Evolutionary conservation across 2,329 filamentous ascomycete species (phyloP), one percentile per base, ranked within the genome.

Genomic region (Rhynchosporium graminicola): DNA sequence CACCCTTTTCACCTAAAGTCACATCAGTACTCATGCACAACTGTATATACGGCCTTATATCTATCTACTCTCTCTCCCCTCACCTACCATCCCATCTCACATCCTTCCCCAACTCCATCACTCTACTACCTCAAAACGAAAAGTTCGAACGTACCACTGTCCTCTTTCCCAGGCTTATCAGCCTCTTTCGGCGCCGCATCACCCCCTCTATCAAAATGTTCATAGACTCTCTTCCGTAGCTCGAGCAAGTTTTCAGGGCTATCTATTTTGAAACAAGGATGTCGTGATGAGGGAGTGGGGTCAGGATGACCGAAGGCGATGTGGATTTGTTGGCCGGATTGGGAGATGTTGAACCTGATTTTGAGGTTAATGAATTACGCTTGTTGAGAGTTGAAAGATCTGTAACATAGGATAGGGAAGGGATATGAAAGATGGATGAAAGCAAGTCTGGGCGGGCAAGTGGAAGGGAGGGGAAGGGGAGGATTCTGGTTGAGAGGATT

Each of bases 221-320:
- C 78, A 75, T 78, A 85, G 15, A 87, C 77, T 54, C 74, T 75
- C 63, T 74, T 68, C 67, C 81, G 78, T 65, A 87, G 69, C 62
- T 72, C 68, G 10, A 77, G 66, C 52, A 88, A 72, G n/a, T 77
- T 77, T 33, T 83, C 80, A 1, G 69, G 72, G 12, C 76, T 79
- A 1, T 73, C 77, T 2, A 87, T 68, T 43, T 77, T 78, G 68
- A 88, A 87, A 72, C 85, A 88, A 3, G 84, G 83, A 67, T 88
- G 85, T 2, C 83, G 77, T 2, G 75, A 74, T 0, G 80, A 80
- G 4, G 75, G 72, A 1, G 73, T 68, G 29, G 79, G 76, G 38
- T 78, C 78, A 1, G 75, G 69, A 12, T 33, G 38, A 1, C 47
- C 58, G 28, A 56, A 57, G 0, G 80, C 80, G 56, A 87, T 73